phyloP scores from a whole-genome alignment of 192 early-diverging fungal species.

The Helicostylum pulchrum region DNA sequence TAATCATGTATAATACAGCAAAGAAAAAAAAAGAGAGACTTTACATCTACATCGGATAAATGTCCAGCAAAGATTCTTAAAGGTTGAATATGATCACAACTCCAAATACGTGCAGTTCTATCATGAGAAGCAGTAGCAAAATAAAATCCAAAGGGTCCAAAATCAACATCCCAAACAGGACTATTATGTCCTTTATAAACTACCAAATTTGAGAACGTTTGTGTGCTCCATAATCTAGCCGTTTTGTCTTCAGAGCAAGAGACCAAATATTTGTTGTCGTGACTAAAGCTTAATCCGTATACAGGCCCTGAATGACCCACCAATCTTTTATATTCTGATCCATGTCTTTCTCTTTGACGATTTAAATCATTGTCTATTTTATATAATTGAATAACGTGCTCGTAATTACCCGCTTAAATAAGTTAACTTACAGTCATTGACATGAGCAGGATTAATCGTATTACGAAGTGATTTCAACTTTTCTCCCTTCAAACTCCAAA shows the following conservation, averaged over 20 bases:
- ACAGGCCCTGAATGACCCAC: slow-evolving; percentile 92
- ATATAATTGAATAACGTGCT: background rate
- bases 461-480: slow-evolving; percentile 63
- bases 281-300: slow-evolving; percentile 83
- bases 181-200: slow-evolving; percentile 96
- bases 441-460: slow-evolving; percentile 54
- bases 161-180: slow-evolving; percentile 95
- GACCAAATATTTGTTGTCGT: slow-evolving; percentile 81
- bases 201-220: slow-evolving; percentile 88
- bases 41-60: slow-evolving; percentile 93
- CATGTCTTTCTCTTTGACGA: slow-evolving; percentile 53
- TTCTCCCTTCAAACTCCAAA: slow-evolving; percentile 87
- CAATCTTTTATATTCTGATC: slow-evolving; percentile 59
- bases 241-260: slow-evolving; percentile 91
- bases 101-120: slow-evolving; percentile 93
- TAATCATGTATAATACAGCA: background rate
- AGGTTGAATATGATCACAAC: slow-evolving; percentile 93
- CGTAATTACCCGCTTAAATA: background rate
- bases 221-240: slow-evolving; percentile 93
- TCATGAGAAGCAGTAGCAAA: slow-evolving; percentile 97
- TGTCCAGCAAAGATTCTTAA: slow-evolving; percentile 98
- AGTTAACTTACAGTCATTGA: slow-evolving; percentile 47
- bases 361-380: slow-evolving; percentile 54
- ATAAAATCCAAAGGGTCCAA: slow-evolving; percentile 89
- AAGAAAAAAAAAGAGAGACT: background rate